Evolutionary conservation across 257 asterid species (phyloP).

Genomic region (Osmanthus fragrans): DNA sequence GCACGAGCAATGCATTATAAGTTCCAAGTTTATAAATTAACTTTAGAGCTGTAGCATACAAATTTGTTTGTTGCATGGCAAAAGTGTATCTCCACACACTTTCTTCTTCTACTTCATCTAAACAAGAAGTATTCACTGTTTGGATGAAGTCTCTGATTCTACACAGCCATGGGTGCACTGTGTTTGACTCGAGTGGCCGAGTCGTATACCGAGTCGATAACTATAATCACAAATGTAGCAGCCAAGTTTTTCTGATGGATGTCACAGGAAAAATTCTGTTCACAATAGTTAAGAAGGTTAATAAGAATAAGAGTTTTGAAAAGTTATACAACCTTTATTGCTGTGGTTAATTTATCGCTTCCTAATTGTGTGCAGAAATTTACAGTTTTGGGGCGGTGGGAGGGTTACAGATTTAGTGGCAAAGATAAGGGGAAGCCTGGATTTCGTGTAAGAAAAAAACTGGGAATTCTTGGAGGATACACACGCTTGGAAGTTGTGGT

Average conservation of each 20-base stretch:
- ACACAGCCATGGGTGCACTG: constrained; percentile 42
- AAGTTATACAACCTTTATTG: too few relatives aligned
- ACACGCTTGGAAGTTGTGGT: constrained; percentile 31
- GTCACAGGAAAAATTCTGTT: constrained; percentile 30
- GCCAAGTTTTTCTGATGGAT: constrained; percentile 39
- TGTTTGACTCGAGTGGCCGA: constrained; percentile 33
- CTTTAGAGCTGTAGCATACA: not conserved
- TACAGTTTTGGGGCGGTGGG: constrained; percentile 33
- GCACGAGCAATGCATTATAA: constrained; percentile 1
- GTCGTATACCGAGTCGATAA: constrained; percentile 44
- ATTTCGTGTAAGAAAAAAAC: constrained; percentile 25
- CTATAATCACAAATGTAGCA: constrained; percentile 25
- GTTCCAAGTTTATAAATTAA: constrained; percentile 1
- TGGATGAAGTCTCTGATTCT: constrained; percentile 51
- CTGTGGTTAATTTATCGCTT: not conserved
- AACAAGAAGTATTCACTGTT: constrained; percentile 41
- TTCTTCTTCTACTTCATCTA: constrained; percentile 28
- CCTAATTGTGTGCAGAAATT: constrained; percentile 23
- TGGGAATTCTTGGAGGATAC: constrained; percentile 27
- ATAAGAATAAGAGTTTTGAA: not conserved
- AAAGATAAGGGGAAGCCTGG: constrained; percentile 4
- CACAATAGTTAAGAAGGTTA: constrained; percentile 38
- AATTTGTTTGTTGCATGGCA: constrained; percentile 26
- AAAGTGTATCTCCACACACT: constrained; percentile 38
- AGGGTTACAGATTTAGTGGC: constrained; percentile 29